Conservation (phyloP, 2,329 filamentous ascomycete genomes). For the Neopestalotiopsis rosae region DNA sequence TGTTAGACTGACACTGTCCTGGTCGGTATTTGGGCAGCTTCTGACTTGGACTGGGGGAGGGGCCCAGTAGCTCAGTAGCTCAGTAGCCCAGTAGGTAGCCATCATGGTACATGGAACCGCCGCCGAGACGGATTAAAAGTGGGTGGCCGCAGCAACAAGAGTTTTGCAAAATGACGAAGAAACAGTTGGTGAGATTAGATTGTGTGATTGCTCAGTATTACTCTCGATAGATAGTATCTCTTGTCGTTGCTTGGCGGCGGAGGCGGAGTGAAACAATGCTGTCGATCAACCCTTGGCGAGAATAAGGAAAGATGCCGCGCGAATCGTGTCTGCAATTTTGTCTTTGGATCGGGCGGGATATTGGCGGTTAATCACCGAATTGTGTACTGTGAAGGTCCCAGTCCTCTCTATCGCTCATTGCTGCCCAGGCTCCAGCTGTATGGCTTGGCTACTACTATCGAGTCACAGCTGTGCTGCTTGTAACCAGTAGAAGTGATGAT, state of each 20-base stretch:
- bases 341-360: background rate
- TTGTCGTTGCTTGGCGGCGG: conserved; percentile 24
- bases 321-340: background rate
- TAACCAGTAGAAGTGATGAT: too few species aligned
- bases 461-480: background rate
- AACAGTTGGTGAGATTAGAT: background rate
- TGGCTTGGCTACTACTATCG: background rate
- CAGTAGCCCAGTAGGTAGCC: background rate
- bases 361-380: background rate
- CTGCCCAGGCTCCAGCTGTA: background rate
- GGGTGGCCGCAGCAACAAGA: conserved; percentile 18
- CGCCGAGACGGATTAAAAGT: conserved; percentile 10
- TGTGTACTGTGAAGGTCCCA: background rate
- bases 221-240: conserved; percentile 18
- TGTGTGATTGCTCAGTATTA: conserved; percentile 11
- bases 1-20: too few species aligned
- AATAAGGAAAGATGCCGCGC: conserved; percentile 11
- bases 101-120: background rate
- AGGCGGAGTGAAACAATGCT: conserved; percentile 21
- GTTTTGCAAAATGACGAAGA: conserved; percentile 17
- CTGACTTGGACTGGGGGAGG: too few species aligned
- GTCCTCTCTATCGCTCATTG: background rate
- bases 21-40: too few species aligned
- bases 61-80: background rate
- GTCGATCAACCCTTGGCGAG: conserved; percentile 21